Evolutionary conservation across 345 rosid species (phyloP).

Genomic region (Linum usitatissimum): DNA sequence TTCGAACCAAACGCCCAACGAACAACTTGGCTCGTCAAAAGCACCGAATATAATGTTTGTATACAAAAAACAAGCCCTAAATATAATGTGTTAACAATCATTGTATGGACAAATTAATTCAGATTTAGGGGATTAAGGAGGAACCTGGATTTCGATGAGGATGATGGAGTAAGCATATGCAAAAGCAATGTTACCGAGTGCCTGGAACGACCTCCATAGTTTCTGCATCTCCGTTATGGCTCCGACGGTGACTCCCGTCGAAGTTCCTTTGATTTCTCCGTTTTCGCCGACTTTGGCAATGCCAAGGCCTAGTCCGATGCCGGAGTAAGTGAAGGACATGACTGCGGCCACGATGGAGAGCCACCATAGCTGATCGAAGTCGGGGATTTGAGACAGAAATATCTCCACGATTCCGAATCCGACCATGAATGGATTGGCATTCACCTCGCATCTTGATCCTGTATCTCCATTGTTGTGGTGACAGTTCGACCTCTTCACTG

Average conservation of each 20-base stretch:
- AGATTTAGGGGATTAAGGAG: too few species aligned
- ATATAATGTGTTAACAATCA: too few species aligned
- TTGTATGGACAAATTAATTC: too few species aligned
- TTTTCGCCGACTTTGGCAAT: not conserved
- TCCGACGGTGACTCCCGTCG: not conserved
- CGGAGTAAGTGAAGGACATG: conserved; percentile 1
- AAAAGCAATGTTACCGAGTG: conserved; percentile 7
- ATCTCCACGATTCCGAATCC: conserved; percentile 2
- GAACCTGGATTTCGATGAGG: conserved; percentile 5
- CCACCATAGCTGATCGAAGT: conserved; percentile 8
- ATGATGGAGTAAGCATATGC: conserved; percentile 1
- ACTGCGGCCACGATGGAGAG: conserved; percentile 4
- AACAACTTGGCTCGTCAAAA: too few species aligned
- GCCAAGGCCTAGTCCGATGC: not conserved
- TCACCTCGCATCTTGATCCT: not conserved
- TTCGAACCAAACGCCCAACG: too few species aligned
- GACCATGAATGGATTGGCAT: not conserved
- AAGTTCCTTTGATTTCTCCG: not conserved
- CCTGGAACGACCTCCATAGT: conserved; percentile 3
- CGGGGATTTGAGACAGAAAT: conserved; percentile 3
- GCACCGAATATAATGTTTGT: too few species aligned
- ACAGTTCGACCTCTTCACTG: conserved; percentile 5
- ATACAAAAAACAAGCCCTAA: too few species aligned
- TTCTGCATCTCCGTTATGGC: not conserved
- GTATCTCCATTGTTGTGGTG: not conserved